Evolutionary conservation across 2,329 filamentous ascomycete species (phyloP), one percentile per base, ranked within the genome.

Genomic region (Penicillium sp.): DNA sequence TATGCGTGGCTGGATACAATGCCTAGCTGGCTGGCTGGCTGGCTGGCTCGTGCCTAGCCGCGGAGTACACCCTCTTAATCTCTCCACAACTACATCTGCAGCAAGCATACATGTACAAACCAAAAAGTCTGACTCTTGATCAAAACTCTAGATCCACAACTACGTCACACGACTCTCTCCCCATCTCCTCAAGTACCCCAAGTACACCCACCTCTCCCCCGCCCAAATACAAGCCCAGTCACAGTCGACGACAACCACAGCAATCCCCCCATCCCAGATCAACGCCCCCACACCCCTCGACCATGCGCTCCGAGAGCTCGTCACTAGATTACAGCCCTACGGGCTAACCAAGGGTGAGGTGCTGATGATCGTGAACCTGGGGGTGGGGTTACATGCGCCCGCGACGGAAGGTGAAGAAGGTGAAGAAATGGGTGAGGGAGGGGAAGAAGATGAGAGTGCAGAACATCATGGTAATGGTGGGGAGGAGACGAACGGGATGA

Each of bases 261-360:
- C 53, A 4, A 45, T 49, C 9, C 46, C 53, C n/a, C n/a, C n/a
- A n/a, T 0, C 55, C 47, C 12, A 41, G 45, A 9, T 55, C 59
- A 17, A 49, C 48, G 9, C n/a, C n/a, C n/a, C n/a, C n/a, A 71
- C 69, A 15, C 63, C 66, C 0, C 62, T 72, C 32, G 71, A 73
- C 42, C 52, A 54, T 4, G 70, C 70, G 1, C 57, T 74, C 15
- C 64, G 65, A 10, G 57, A 63, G 7, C 57, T 74, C 3, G 62
- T 74, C 21, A 56, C 55, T 1, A 59, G 60, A 13, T 53, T 75
- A 6, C 61, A 66, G 37, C 68, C 69, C 0, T 74, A 67, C 43
- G 65, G 64, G 13, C 59, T 75, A n/a, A 74, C 72, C 28, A 75
- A 75, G 56, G 71, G 68, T 0, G 73, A 75, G 57, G 69, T 72